Conservation (phyloP, 257 asterid species). For the Lantana camara region DNA sequence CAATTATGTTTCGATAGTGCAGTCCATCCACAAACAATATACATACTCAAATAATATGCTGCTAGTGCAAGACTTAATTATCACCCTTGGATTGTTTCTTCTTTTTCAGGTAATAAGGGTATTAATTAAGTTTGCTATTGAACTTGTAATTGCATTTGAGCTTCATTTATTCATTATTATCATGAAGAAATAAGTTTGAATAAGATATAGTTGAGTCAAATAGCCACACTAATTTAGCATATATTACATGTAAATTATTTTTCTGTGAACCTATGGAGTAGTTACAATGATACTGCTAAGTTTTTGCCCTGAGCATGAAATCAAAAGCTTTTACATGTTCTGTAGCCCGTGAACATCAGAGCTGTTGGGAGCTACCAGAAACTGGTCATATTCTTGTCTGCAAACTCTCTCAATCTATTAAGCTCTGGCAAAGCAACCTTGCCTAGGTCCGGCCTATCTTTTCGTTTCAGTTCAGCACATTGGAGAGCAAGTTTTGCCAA, state of each 20-base stretch:
- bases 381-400: constrained; percentile 44
- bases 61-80: neutral
- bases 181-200: neutral
- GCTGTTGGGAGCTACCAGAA: constrained; percentile 30
- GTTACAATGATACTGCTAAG: neutral
- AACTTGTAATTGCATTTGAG: neutral
- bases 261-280: neutral
- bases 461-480: constrained; percentile 77
- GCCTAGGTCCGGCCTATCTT: constrained; percentile 86
- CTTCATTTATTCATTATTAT: neutral
- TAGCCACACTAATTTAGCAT: too few species aligned
- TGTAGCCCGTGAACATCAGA: constrained; percentile 5
- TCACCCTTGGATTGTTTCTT: constrained; percentile 1
- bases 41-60: neutral
- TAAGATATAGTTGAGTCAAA: neutral
- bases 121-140: neutral
- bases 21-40: too few species aligned
- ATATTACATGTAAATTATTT: neutral
- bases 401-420: constrained; percentile 53
- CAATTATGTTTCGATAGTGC: too few species aligned
- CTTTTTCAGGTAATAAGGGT: neutral
- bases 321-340: constrained; percentile 15
- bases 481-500: constrained; percentile 64
- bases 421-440: constrained; percentile 67
- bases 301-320: neutral